Conservation (phyloP, 2,329 filamentous ascomycete species). For the Fusarium nisikadoi region DNA sequence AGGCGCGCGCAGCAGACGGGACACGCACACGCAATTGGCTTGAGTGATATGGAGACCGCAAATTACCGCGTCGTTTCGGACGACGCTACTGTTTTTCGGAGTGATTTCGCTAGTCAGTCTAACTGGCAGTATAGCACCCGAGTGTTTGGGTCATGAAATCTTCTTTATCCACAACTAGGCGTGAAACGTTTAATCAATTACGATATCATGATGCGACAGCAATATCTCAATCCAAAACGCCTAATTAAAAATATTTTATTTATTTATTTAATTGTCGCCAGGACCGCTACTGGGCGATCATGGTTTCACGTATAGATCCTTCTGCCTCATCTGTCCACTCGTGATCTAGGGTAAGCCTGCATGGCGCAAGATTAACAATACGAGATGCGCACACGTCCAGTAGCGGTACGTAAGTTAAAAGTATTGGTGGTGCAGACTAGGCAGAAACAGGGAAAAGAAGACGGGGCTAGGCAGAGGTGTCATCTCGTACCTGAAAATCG, state of each 20-base stretch:
- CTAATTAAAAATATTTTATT: not conserved
- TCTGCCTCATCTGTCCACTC: not conserved
- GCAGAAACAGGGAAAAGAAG: not conserved
- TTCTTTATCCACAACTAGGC: not conserved
- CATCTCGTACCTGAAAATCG: not conserved
- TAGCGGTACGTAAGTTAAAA: no score
- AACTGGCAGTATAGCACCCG: not conserved
- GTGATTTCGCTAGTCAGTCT: not conserved
- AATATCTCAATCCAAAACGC: not conserved
- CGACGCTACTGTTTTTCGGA: not conserved
- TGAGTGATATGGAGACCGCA: not conserved
- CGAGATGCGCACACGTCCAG: not conserved
- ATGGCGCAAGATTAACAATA: not conserved
- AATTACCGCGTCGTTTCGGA: not conserved
- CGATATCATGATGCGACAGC: not conserved
- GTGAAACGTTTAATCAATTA: not conserved
- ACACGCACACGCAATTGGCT: not conserved
- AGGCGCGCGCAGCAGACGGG: not conserved
- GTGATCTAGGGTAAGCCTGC: not conserved
- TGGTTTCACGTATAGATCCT: not conserved
- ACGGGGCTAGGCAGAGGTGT: not conserved
- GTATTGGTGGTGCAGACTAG: not conserved
- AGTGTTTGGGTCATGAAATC: not conserved
- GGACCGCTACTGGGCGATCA: not conserved
- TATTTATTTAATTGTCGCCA: no score